phyloP scores from a whole-genome alignment of 2,329 filamentous ascomycete genomes.

The Aureobasidium mangrovei region DNA sequence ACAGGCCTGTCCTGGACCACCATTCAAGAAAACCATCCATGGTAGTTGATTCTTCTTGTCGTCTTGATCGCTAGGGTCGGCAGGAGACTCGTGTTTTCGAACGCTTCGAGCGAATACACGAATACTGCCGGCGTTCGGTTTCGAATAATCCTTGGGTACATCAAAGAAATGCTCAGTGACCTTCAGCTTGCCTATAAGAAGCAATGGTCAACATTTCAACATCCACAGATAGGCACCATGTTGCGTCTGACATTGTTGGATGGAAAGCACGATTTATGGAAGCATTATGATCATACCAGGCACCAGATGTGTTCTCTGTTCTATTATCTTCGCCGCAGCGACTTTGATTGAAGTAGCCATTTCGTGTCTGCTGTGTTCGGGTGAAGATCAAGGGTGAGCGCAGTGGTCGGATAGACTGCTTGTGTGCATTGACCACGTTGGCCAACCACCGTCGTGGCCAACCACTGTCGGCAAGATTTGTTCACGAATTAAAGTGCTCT shows the following conservation, averaged over 20 bases:
- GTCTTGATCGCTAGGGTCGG: conserved; percentile 39
- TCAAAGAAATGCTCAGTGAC: conserved; percentile 80
- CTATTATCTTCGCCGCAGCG: conserved; percentile 38
- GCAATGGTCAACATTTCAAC: conserved; percentile 8
- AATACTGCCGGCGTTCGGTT: conserved; percentile 51
- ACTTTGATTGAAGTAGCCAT: conserved; percentile 19
- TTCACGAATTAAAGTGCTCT: background rate
- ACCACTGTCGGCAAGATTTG: conserved; percentile 6
- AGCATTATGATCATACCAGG: conserved; percentile 29
- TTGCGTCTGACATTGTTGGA: background rate
- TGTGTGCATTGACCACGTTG: background rate
- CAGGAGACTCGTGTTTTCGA: conserved; percentile 54
- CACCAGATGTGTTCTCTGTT: conserved; percentile 36
- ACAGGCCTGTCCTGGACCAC: conserved; percentile 76
- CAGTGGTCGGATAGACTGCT: background rate
- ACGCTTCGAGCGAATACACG: conserved; percentile 71
- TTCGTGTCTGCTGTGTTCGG: background rate
- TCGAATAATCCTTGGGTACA: conserved; percentile 70
- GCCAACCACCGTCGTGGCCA: background rate
- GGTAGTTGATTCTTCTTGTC: conserved; percentile 43
- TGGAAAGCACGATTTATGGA: background rate
- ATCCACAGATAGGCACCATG: background rate
- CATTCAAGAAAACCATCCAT: conserved; percentile 67
- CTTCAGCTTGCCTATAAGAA: conserved; percentile 56
- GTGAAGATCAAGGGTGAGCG: background rate